Percentiles rank a stretch among this genome's conserved stretches.
phyloP scores from a whole-genome alignment of 2,329 filamentous ascomycete species.

The Ophiostoma ulmi region DNA sequence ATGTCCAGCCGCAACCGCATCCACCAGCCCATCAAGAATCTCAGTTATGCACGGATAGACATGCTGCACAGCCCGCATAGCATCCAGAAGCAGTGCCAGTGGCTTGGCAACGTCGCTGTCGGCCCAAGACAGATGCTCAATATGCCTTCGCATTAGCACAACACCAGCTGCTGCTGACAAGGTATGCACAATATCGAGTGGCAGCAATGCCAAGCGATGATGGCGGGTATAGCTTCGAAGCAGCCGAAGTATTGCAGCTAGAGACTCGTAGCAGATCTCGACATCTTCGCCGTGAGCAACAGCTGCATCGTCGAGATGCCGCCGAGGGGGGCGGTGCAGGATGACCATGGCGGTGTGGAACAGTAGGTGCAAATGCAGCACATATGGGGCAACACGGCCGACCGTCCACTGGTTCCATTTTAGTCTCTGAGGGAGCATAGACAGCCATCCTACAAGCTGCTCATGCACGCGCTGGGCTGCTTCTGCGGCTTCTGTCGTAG shows the following conservation, averaged over 20 bases:
- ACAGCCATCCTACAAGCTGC: constrained; percentile 31
- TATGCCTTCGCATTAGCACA: constrained; percentile 43
- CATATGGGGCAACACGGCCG: constrained; percentile 41
- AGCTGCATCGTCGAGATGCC: constrained; percentile 39
- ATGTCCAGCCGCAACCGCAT: constrained; percentile 30
- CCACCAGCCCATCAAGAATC: constrained; percentile 30
- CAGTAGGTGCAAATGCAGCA: constrained; percentile 47
- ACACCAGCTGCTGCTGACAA: constrained; percentile 44
- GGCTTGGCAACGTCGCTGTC: constrained; percentile 46
- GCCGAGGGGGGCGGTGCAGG: constrained; percentile 45
- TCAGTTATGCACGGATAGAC: constrained; percentile 44
- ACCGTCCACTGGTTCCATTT: constrained; percentile 49
- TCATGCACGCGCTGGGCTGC: not conserved
- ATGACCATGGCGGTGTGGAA: constrained; percentile 51
- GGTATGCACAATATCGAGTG: constrained; percentile 47
- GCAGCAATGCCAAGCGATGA: constrained; percentile 42
- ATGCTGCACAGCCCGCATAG: constrained; percentile 48
- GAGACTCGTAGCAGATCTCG: constrained; percentile 47
- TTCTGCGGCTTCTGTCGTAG: not conserved
- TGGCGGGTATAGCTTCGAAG: constrained; percentile 42
- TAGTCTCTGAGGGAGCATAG: constrained; percentile 42
- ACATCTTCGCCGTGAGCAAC: constrained; percentile 42
- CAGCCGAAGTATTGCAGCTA: constrained; percentile 42
- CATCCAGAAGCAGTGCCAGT: constrained; percentile 32
- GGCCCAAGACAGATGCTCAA: constrained; percentile 39